Percentiles rank a stretch among this genome's conserved stretches.
Conservation (phyloP, 345 rosid genomes). For the Boechera retrofracta region DNA sequence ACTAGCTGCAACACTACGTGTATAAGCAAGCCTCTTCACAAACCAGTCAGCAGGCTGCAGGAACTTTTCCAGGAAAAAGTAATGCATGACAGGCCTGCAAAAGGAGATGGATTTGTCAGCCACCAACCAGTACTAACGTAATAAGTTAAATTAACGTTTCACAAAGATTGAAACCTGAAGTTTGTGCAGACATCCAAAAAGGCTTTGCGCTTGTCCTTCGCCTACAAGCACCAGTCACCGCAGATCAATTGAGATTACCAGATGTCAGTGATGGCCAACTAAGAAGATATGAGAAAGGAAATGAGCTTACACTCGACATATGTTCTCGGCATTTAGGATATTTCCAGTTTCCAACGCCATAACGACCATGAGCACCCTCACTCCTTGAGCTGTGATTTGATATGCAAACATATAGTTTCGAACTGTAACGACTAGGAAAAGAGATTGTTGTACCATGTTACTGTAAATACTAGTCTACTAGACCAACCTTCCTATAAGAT, state of each 20-base stretch:
- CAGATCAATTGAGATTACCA: conserved; percentile 6
- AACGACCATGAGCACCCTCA: conserved; percentile 93
- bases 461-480: conserved; percentile 13
- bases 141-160: conserved; percentile 4
- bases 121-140: conserved; percentile 2
- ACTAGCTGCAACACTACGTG: conserved; percentile 93
- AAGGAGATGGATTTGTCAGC: conserved; percentile 38
- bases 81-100: conserved; percentile 96
- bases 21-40: conserved; percentile 96
- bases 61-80: conserved; percentile 90
- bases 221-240: conserved; percentile 52
- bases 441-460: conserved; percentile 15
- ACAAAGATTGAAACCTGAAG: conserved; percentile 68
- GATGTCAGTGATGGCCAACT: conserved; percentile 32
- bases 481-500: conserved; percentile 86
- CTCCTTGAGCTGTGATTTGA: conserved; percentile 68
- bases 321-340: conserved; percentile 79
- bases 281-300: conserved; percentile 26
- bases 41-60: conserved; percentile 96
- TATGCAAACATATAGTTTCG: conserved; percentile 3
- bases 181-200: conserved; percentile 82
- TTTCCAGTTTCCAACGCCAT: conserved; percentile 86
- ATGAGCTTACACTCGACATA: conserved; percentile 70
- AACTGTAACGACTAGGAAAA: conserved; percentile 27
- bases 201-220: conserved; percentile 82